Base-by-base conservation (phyloP, 345 rosid genomes). In the Brassica cretica region DNA sequence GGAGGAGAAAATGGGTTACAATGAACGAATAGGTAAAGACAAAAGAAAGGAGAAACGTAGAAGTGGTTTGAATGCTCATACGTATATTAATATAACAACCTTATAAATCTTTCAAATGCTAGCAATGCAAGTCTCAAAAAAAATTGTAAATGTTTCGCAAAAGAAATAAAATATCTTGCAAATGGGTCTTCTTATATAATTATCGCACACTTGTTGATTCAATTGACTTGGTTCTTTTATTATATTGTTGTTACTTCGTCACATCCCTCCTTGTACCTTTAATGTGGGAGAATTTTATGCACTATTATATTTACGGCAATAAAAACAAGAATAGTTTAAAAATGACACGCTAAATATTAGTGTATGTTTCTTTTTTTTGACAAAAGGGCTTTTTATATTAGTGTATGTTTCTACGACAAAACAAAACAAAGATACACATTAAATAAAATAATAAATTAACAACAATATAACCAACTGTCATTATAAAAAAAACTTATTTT, bases 181-280 rank as follows among this genome's bases (percentile, higher is more conserved):
- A 68, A 68, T 46, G 35, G 37, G 37, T 67, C 29, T 44, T 44
- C 12, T 68, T 39, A n/a, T n/a, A n/a, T n/a, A 41, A 19, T 12
- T 39, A 39, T 21, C 5, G 53, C 32, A 18, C 71, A 44, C 21
- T 25, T 24, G 24, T 25, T 46, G 14, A 25, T 14, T 68, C 59
- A 35, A 46, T n/a, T 25, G 59, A 46, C 59, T 68, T 46, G 55
- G 5, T 67, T 44, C 19, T 41, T 44, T 67, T 37, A 66, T 37
- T 66, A 1, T 37, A 18, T 66, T 7, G 9, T 66, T 66, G 70
- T 66, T 66, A 4, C 53, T 66, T 37, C 37, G 68, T 65, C 68
- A 65, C 9, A 37, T 5, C 30, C 35, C 8, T 61, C 32, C 8
- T n/a, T 25, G n/a, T 30, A 27, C 16, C 68, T 53, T 53, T 53